Percentiles rank a stretch among this genome's conserved stretches.
These are phyloP conservation scores for Candida multigemmis DNA, from an alignment of 805 yeast species.

Conservation along the genomic window DNA sequence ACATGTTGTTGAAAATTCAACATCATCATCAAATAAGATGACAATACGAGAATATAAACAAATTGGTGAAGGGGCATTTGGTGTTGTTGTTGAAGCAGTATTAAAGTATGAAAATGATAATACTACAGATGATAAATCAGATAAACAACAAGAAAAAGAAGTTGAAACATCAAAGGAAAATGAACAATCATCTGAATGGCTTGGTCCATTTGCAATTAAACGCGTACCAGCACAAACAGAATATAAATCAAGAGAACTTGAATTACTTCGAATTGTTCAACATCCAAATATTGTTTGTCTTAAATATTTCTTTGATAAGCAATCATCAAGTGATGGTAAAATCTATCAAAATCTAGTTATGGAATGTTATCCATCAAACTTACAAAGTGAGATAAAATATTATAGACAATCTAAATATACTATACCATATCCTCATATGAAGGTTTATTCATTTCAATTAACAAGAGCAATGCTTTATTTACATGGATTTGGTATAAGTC, in stretches of 20 bases:
- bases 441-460: constrained; percentile 69
- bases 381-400: constrained; percentile 67
- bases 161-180: background rate
- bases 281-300: constrained; percentile 75
- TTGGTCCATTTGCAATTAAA: constrained; percentile 79
- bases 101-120: constrained; percentile 16
- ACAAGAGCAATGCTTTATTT: constrained; percentile 78
- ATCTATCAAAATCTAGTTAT: constrained; percentile 74
- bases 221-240: constrained; percentile 85
- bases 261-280: constrained; percentile 61
- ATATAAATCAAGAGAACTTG: constrained; percentile 74
- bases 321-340: constrained; percentile 50
- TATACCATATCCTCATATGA: constrained; percentile 65
- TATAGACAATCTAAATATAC: constrained; percentile 52
- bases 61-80: constrained; percentile 84
- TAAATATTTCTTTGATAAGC: constrained; percentile 63
- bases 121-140: constrained; percentile 5
- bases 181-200: constrained; percentile 29
- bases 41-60: constrained; percentile 60
- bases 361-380: constrained; percentile 80
- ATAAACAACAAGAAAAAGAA: background rate
- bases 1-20: constrained; percentile 50
- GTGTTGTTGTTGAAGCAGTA: constrained; percentile 74
- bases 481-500: constrained; percentile 74
- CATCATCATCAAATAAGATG: constrained; percentile 50